Evolutionary conservation across 208 protist genomes (phyloP).

Genomic region (Leishmania turanica): DNA sequence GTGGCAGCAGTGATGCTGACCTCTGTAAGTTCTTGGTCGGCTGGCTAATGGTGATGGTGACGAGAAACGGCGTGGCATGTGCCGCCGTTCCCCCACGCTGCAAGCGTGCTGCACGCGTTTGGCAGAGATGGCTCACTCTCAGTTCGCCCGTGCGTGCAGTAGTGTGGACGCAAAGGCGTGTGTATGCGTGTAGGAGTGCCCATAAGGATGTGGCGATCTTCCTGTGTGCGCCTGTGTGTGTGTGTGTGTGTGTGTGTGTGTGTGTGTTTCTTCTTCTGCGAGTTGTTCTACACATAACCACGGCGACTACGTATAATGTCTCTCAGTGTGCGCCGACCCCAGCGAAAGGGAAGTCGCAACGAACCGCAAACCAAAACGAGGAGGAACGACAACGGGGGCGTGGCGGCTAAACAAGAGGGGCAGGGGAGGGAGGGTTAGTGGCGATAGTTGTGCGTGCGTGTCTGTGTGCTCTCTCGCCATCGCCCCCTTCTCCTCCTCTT

Average conservation of each 20-base stretch:
- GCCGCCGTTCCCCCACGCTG: not conserved
- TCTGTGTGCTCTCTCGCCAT: slow-evolving; percentile 3
- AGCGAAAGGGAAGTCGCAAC: not conserved
- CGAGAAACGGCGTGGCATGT: not conserved
- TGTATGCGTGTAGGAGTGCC: not conserved
- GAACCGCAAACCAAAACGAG: too few species aligned
- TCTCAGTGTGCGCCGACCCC: not conserved
- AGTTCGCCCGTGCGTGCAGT: not conserved
- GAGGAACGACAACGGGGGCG: too few species aligned
- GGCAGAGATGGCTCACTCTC: not conserved
- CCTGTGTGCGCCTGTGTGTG: not conserved
- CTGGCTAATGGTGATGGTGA: not conserved
- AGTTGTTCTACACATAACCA: not conserved
- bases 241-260: not conserved
- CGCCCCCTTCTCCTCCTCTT: not conserved
- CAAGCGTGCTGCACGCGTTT: not conserved
- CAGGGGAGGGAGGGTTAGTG: not conserved
- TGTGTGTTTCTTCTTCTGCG: not conserved
- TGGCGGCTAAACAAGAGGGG: not conserved
- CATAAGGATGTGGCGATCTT: not conserved
- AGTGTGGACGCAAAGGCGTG: not conserved
- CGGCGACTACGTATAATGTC: not conserved
- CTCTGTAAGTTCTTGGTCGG: not conserved
- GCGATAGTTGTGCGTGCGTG: not conserved
- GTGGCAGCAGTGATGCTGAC: not conserved